Evolutionary conservation across 2,329 filamentous ascomycete genomes (phyloP).

Genomic region (Colletotrichum cereale): DNA sequence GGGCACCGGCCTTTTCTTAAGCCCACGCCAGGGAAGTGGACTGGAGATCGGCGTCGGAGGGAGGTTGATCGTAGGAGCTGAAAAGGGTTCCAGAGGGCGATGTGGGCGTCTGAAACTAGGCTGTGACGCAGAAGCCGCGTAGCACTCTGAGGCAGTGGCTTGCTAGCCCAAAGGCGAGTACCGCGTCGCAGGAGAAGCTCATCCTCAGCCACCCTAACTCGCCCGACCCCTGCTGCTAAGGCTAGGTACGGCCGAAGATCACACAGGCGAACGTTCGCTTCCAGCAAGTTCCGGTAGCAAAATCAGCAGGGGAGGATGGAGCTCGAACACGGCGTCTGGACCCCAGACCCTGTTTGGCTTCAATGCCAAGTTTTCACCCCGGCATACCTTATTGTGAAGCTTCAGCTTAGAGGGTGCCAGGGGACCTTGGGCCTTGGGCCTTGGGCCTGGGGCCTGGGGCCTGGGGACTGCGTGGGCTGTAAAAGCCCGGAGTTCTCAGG

Average conservation of each 20-base stretch:
- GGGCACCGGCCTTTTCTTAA: not conserved
- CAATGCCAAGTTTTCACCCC: conserved; percentile 38
- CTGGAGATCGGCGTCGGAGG: conserved; percentile 19
- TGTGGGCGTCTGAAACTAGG: conserved; percentile 34
- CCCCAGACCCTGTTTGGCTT: conserved; percentile 6
- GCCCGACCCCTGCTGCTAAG: conserved; percentile 8
- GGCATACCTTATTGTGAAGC: conserved; percentile 39
- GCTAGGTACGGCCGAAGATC: conserved; percentile 33
- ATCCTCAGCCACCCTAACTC: not conserved
- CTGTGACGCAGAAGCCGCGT: conserved; percentile 37
- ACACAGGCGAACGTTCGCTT: conserved; percentile 34
- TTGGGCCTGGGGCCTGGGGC: conserved; percentile 6
- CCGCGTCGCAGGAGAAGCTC: conserved; percentile 25
- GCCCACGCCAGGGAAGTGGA: conserved; percentile 2
- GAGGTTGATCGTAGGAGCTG: conserved; percentile 26
- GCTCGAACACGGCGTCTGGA: conserved; percentile 8
- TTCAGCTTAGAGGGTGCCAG: too few species aligned
- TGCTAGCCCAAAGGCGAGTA: conserved; percentile 31
- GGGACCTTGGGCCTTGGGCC: conserved; percentile 17
- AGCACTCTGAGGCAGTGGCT: conserved; percentile 12
- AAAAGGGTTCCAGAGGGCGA: conserved; percentile 4
- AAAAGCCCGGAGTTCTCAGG: conserved; percentile 6
- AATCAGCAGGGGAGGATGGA: conserved; percentile 28
- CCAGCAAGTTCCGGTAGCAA: conserved; percentile 39
- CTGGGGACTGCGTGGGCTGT: conserved; percentile 9